Percentiles rank a stretch among this genome's conserved stretches.
phyloP scores from a whole-genome alignment of 1,284 basidiomycete genomes.

The Agroathelia rolfsii region DNA sequence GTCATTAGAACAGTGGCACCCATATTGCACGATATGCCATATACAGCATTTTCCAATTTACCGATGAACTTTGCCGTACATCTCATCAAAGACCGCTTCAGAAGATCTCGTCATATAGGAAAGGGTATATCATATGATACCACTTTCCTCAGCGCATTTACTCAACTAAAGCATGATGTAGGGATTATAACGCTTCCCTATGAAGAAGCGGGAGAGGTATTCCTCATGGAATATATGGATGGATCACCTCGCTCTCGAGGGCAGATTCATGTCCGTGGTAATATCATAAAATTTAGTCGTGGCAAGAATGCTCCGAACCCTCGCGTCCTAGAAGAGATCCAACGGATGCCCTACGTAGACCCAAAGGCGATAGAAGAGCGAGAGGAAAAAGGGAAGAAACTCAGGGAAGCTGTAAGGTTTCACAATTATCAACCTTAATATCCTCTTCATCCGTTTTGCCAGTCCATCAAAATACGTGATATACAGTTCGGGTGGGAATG shows the following conservation, averaged over 20 bases:
- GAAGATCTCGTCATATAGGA: constrained; percentile 1
- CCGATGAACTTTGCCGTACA: constrained; percentile 41
- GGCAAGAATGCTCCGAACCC: constrained; percentile 23
- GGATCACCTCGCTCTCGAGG: constrained; percentile 10
- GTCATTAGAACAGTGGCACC: constrained; percentile 30
- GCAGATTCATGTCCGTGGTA: constrained; percentile 20
- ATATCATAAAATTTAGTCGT: constrained; percentile 26
- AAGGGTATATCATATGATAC: constrained; percentile 13
- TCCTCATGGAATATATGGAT: constrained; percentile 35
- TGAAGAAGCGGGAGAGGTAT: constrained; percentile 25
- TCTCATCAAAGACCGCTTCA: constrained; percentile 26
- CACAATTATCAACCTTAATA: constrained; percentile 21
- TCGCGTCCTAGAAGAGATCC: constrained; percentile 32
- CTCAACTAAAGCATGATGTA: too few species aligned
- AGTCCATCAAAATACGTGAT: too few species aligned
- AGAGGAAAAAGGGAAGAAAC: constrained; percentile 21
- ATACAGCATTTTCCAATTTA: constrained; percentile 19
- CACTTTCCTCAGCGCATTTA: constrained; percentile 28
- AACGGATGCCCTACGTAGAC: constrained; percentile 34
- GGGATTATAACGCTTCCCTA: constrained; percentile 42
- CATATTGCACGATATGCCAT: constrained; percentile 34
- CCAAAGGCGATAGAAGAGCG: constrained; percentile 24
- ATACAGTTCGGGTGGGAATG: constrained; percentile 51
- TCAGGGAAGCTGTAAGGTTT: constrained; percentile 19
- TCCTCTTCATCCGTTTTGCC: too few species aligned